These are phyloP conservation scores for Lactarius evosmus DNA, from an alignment of 768 basidiomycete genomes.

Conservation along the genomic window DNA sequence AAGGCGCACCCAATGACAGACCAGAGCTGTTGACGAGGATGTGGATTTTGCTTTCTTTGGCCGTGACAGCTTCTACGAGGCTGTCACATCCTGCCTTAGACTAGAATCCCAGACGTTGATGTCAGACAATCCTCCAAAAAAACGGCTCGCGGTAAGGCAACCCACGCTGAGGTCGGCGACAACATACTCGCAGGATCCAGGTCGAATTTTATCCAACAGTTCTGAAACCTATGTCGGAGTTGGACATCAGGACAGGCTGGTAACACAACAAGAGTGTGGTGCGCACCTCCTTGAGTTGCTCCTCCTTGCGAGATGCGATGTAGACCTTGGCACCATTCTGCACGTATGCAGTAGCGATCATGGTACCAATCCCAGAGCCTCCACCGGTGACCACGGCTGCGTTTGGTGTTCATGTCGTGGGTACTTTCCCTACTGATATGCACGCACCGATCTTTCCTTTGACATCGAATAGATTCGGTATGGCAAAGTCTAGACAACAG, in stretches of 20 bases:
- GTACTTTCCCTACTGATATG: neutral
- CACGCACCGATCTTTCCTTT: constrained; percentile 27
- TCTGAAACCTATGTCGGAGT: constrained; percentile 34
- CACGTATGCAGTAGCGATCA: constrained; percentile 79
- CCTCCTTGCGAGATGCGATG: constrained; percentile 82
- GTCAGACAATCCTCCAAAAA: neutral
- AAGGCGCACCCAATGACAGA: constrained; percentile 72
- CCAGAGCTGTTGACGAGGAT: constrained; percentile 85
- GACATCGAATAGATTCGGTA: constrained; percentile 27
- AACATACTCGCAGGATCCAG: constrained; percentile 67
- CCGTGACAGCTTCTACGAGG: constrained; percentile 63
- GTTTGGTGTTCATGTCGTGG: neutral
- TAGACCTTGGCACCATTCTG: constrained; percentile 88
- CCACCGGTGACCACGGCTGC: constrained; percentile 80
- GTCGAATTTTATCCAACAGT: constrained; percentile 57
- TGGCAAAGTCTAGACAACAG: constrained; percentile 16
- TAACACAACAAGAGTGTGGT: neutral
- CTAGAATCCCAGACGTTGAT: constrained; percentile 36
- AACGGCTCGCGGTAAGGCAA: constrained; percentile 26
- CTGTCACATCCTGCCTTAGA: constrained; percentile 76
- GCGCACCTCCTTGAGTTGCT: constrained; percentile 66
- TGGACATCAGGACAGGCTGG: constrained; percentile 40
- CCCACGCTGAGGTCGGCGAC: constrained; percentile 70
- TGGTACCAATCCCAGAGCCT: constrained; percentile 77
- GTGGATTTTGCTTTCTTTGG: constrained; percentile 68